Base-by-base conservation (phyloP, 352 stramenopile genomes). In the Phytophthora idaei region DNA sequence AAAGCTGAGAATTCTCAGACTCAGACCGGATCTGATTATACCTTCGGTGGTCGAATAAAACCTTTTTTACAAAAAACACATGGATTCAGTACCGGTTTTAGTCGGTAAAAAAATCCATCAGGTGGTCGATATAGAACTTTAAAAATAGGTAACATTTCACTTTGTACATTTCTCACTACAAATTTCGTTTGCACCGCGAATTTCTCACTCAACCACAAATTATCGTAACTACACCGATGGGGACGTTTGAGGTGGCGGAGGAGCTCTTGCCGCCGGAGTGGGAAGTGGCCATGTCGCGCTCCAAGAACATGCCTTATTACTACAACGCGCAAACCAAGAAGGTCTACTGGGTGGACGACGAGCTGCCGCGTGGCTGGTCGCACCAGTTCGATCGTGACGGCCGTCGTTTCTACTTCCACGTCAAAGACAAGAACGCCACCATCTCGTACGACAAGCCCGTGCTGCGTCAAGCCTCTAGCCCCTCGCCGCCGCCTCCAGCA, bases 251-350 rank as follows among this genome's bases (percentile, higher is more conserved):
- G 66, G 83, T 92, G 42, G 61, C 71, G 32, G 80, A 90, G 48
- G 84, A 89, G 60, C 73, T 75, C 60, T 64, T 95, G 61, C 87
- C 87, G 3, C 34, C 64, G 27, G 87, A 87, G 59, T 95, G 87
- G 87, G 81, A 92, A 62, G 72, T 95, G 58, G 69, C 69, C 52
- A 93, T 91, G 79, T 94, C 85, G 14, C 83, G 83, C 47, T 90
- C 80, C 66, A 92, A 94, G 75, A 90, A 90, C 71, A 81, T 88
- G 74, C 83, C 84, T 57, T 95, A 95, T 74, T 95, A 95, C 80
- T 90, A 87, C 72, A 89, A 95, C 61, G 59, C 67, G 47, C 77
- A 82, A 69, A 85, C 71, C 45, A 83, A 91, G 53, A 92, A 92
- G 66, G 80, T 90, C 3, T 95, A 94, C 68, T 95, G 86, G 85